Percentiles rank a stretch among this genome's conserved stretches.
These are phyloP conservation scores for Cercospora nicotianae DNA, from an alignment of 2,329 filamentous ascomycete genomes.

Conservation along the genomic window DNA sequence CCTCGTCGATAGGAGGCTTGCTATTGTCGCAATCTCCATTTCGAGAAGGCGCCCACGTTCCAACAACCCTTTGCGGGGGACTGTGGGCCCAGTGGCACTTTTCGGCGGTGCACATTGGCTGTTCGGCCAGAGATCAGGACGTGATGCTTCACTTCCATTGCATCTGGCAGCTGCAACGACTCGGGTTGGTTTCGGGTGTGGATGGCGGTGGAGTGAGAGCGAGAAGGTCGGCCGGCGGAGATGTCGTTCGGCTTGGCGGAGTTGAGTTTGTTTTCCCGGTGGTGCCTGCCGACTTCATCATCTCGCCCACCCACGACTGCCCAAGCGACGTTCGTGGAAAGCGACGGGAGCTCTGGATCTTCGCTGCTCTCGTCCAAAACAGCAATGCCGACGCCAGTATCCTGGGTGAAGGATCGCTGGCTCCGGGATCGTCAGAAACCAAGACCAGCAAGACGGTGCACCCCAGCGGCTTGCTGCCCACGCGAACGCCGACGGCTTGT, in stretches of 20 bases:
- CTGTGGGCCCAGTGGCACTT: not conserved
- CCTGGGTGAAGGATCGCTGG: not conserved
- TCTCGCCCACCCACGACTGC: not conserved
- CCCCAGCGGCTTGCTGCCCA: not conserved
- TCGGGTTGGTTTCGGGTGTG: not conserved
- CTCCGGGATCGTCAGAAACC: not conserved
- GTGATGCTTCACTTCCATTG: not conserved
- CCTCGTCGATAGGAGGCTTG: not conserved
- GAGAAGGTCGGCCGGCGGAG: not conserved
- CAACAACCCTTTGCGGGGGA: not conserved
- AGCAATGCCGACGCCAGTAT: not conserved
- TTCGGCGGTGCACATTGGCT: not conserved
- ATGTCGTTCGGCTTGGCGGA: not conserved
- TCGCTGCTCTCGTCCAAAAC: not conserved
- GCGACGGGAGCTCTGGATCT: not conserved
- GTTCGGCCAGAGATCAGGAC: not conserved
- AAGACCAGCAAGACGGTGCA: not conserved
- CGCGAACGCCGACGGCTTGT: not conserved
- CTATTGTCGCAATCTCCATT: not conserved
- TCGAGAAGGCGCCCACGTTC: not conserved
- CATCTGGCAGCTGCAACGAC: not conserved
- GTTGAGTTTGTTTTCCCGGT: not conserved
- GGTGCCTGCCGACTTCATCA: not conserved
- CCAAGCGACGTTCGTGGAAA: not conserved
- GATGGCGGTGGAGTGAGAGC: not conserved